Conservation (phyloP, 2,329 filamentous ascomycete species). For the Fusarium zealandicum region DNA sequence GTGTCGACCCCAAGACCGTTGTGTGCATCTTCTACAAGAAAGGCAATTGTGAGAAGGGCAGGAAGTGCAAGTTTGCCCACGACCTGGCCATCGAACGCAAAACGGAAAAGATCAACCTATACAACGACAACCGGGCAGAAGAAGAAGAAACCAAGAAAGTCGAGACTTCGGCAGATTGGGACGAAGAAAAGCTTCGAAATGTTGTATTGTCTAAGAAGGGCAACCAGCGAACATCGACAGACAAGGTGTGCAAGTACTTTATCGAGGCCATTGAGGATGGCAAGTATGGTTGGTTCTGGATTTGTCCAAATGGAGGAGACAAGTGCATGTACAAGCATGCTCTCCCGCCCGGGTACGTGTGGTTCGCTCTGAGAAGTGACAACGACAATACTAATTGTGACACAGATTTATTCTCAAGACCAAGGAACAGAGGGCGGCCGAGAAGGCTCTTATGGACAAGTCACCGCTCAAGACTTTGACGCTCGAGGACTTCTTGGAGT, state of each 20-base stretch:
- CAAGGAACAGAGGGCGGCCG: conserved; percentile 92
- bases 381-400: conserved; percentile 34
- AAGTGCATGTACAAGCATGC: conserved; percentile 99
- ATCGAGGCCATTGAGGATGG: conserved; percentile 97
- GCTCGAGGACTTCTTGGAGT: conserved; percentile 96
- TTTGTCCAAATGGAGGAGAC: conserved; percentile 93
- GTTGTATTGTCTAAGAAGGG: conserved; percentile 97
- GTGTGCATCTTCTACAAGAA: conserved; percentile 98
- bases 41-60: conserved; percentile 95
- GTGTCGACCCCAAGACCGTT: conserved; percentile 97
- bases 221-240: conserved; percentile 92
- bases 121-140: conserved; percentile 79
- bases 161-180: conserved; percentile 96
- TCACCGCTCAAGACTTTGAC: conserved; percentile 93
- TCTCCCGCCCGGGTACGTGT: conserved; percentile 85
- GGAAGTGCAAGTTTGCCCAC: conserved; percentile 98
- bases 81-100: conserved; percentile 90
- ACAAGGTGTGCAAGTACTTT: conserved; percentile 99
- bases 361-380: background rate
- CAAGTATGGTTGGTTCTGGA: conserved; percentile 99
- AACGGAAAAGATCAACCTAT: conserved; percentile 89
- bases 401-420: conserved; percentile 93
- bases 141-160: conserved; percentile 80
- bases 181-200: conserved; percentile 91
- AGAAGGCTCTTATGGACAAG: conserved; percentile 96